Evolutionary conservation across 1,284 basidiomycete species (phyloP), one percentile per base, ranked within the genome.

Genomic region (Hemileia vastatrix): DNA sequence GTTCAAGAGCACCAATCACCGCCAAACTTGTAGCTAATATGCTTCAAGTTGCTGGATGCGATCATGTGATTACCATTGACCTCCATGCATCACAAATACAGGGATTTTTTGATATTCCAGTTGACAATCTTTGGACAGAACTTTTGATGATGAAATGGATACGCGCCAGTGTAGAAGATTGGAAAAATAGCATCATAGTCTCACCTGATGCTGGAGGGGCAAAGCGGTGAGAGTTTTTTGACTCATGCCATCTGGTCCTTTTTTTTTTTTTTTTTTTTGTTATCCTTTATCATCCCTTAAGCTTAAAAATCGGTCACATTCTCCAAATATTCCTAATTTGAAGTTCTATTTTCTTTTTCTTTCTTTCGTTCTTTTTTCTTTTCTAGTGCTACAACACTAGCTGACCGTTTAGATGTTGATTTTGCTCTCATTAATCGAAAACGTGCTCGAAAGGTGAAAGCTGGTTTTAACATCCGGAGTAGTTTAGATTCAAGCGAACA

Each of bases 21-120:
- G 93, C 95, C 63, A 98, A 98, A 81, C 84, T 98, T 62, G 90
- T 93, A 36, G 94, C 94, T 51, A 98, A 97, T 78, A 93, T 98
- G 85, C 82, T 98, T 64, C 88, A 86, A 45, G 89, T 95, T 24
- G 94, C 95, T 13, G 94, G 94, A 31, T 93, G 90, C 69, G 93
- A 98, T 80, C 94, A 98, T 76, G 89, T 98, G 72, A 98, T 98
- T 73, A 98, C 94, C 19, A 93, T 98, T 86, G 94, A 98, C 76
- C 81, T 98, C 45, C 94, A 98, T 76, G 95, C 94, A 9, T 91
- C 88, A 69, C 94, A 98, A 80, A 97, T 98, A 68, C 94, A 98
- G 77, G 94, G 94, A 9, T 98, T 98, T 81, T 98, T 98, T 76
- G 92, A 98, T 77, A 93, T 98, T 69, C 95, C 94, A 15, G 93